Evolutionary conservation across 176 grass and related monocot genomes (phyloP), one percentile per base, ranked within the genome.

Genomic region (Oryza glaberrima): DNA sequence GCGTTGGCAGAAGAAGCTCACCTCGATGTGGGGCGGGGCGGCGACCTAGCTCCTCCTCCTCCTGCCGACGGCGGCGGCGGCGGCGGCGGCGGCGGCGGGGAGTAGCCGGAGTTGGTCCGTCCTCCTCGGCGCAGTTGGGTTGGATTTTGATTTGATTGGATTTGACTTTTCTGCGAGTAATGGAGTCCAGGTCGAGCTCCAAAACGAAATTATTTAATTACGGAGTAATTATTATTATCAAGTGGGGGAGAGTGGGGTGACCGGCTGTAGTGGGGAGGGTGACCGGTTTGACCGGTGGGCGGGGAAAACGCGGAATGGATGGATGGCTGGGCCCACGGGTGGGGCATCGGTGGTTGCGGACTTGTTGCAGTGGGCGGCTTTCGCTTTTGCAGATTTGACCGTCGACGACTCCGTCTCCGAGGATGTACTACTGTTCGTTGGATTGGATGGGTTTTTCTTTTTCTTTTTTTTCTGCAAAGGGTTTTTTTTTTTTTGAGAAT

Each of bases 231-330:
- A 30, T 30, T 30, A 35, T 35, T 35, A 35, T 36, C 0, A 16
- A 14, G 47, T 13, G 47, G 47, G 51, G 5, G 51, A 48, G 8
- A 23, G 6, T 0, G 34, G 4, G 32, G 56, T 4, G 35, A 86
- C 83, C 88, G 88, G 67, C 17, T 77, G 88, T 65, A 4, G 83
- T 82, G 83, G 26, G 4, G 73, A 64, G 40, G 73, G 35, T 19
- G 83, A 85, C 88, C 22, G 83, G 72, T n/a, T 89, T 72, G 44
- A 77, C 78, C 66, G 66, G 83, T 71, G 52, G 63, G 30, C 52
- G 41, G 15, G 4, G 34, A 35, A 35, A 36, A 83, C 69, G 81
- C 75, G 75, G 25, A 5, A 52, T 17, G 51, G 51, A 19, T 49
- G 36, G 49, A 4, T 22, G 15, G 65, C 54, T 82, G 66, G 20